Evolutionary conservation across 129 eudicot species (phyloP), one percentile per base, ranked within the genome.

Genomic region (Mikania micrantha): DNA sequence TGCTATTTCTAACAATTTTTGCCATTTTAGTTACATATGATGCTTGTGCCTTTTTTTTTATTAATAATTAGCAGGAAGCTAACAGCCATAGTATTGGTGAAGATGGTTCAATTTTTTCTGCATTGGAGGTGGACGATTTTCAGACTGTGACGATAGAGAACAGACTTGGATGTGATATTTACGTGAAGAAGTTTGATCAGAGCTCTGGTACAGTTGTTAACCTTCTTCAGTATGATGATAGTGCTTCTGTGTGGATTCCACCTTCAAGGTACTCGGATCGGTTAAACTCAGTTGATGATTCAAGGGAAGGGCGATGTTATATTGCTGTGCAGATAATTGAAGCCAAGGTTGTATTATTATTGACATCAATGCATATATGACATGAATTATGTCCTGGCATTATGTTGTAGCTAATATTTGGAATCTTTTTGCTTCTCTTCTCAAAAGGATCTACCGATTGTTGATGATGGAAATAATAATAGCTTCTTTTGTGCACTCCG

Each of bases 401-500:
- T 52, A 52, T 32, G 27, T 69, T 42, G 34, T 35, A 66, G 34
- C 70, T 69, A 47, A 54, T 53, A 59, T 12, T 60, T 44, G 57
- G 35, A 47, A 39, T 22, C 45, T 69, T 2, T 61, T 57, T 39
- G 44, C 20, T n/a, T 57, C 25, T 11, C n/a, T 54, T 60, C 76
- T 42, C 61, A 59, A 62, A 88, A 94, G 99, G 99, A 75, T 77
- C 81, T 94, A 71, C 88, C 95, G 24, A 71, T 81, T 64, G 69
- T 85, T 78, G 84, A 94, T 76, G 99, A 94, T 78, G 99, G 99
- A 72, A 94, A 94, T 60, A 81, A 95, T 78, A 90, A 87, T 50
- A 85, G 81, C 39, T 85, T 86, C 70, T 94, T 94, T 79, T 94
- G 99, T 85, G 97, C 97, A 73, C 76, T 90, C 62, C 95, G 99